Percentiles rank a stretch among this genome's conserved stretches.
phyloP scores from a whole-genome alignment of 768 basidiomycete species.

The Trametes elegans region DNA sequence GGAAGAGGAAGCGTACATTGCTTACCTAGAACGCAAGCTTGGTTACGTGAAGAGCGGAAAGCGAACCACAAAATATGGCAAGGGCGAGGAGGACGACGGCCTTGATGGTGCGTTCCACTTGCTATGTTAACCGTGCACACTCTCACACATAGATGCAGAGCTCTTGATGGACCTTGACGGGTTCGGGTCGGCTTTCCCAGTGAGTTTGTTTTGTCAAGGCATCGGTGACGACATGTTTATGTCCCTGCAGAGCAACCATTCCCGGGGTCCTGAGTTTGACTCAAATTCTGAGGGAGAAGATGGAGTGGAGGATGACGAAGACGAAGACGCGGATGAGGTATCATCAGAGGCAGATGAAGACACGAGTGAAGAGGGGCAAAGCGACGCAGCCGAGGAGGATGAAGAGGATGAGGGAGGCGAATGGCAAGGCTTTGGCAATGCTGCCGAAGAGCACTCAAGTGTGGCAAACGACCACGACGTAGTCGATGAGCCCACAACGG shows the following conservation, averaged over 20 bases:
- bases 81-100: slow-evolving; percentile 65
- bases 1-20: slow-evolving; percentile 84
- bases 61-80: slow-evolving; percentile 41
- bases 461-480: slow-evolving; percentile 25
- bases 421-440: slow-evolving; percentile 30
- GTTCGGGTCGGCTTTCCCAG: slow-evolving; percentile 22
- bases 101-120: slow-evolving; percentile 62
- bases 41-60: slow-evolving; percentile 45
- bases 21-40: slow-evolving; percentile 77
- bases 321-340: slow-evolving; percentile 24
- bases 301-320: slow-evolving; percentile 17
- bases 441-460: neutral
- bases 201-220: neutral
- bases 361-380: slow-evolving; percentile 9
- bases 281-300: slow-evolving; percentile 17
- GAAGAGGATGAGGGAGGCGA: slow-evolving; percentile 26
- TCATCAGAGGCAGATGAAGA: slow-evolving; percentile 28
- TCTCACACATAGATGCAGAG: slow-evolving; percentile 21
- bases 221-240: neutral
- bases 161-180: slow-evolving; percentile 27
- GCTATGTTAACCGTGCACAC: neutral
- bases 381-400: slow-evolving; percentile 3
- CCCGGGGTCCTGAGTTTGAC: no score
- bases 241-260: neutral
- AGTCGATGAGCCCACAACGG: slow-evolving; percentile 21